These are phyloP conservation scores for Aphanomyces invadans DNA, from an alignment of 352 stramenopile species.

Conservation along the genomic window DNA sequence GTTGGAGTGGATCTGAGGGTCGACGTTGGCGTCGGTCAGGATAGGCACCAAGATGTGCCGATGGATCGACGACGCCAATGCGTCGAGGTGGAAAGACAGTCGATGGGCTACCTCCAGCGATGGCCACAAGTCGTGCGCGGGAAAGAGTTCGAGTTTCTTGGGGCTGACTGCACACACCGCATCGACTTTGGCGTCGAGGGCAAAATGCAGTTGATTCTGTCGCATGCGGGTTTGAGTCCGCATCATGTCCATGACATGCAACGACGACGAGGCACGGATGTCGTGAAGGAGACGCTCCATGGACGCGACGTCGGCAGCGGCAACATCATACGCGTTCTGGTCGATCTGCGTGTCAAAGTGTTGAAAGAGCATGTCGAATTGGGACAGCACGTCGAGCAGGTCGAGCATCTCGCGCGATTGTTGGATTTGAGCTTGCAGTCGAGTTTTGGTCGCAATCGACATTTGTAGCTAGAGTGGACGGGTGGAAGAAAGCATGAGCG, in stretches of 20 bases:
- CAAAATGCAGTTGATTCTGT: neutral
- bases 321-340: neutral
- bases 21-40: neutral
- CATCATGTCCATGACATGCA: conserved; percentile 13
- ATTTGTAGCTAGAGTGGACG: conserved; percentile 14
- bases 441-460: neutral
- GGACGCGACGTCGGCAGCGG: neutral
- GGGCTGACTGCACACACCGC: neutral
- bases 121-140: neutral
- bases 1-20: neutral
- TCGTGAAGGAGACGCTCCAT: neutral
- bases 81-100: neutral
- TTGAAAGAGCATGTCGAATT: conserved; percentile 1
- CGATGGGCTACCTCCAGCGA: neutral
- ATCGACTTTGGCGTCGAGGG: neutral
- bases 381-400: conserved; percentile 3
- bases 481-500: too few relatives aligned
- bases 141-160: conserved; percentile 2
- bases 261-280: neutral
- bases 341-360: conserved; percentile 6
- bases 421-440: conserved; percentile 12
- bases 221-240: neutral
- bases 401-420: conserved; percentile 9
- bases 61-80: neutral
- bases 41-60: conserved; percentile 3